These are phyloP conservation scores for Xerocomus nothofagi DNA, from an alignment of 1,284 basidiomycete genomes.

Conservation along the genomic window DNA sequence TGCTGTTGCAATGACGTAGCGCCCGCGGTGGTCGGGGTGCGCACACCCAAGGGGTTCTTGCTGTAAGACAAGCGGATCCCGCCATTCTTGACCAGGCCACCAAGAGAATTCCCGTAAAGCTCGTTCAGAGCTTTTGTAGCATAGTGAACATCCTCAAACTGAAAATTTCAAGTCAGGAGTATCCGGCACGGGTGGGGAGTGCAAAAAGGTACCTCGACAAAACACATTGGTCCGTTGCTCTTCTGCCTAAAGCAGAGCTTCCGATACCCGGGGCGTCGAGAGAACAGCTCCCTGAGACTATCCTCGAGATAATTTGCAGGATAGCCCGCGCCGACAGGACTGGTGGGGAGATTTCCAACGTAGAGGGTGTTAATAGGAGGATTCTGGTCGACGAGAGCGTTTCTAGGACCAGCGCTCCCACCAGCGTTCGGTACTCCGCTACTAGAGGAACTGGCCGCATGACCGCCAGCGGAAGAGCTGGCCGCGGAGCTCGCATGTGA, in stretches of 20 bases:
- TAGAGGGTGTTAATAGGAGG: conserved; percentile 94
- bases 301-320: conserved; percentile 84
- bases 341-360: conserved; percentile 88
- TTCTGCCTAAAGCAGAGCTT: conserved; percentile 95
- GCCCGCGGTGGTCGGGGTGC: conserved; percentile 68
- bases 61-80: conserved; percentile 96
- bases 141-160: conserved; percentile 89
- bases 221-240: conserved; percentile 96
- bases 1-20: conserved; percentile 53
- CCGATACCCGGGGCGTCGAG: conserved; percentile 78
- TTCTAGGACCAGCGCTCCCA: conserved; percentile 42
- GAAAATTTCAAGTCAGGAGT: conserved; percentile 21
- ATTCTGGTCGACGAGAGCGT: conserved; percentile 80
- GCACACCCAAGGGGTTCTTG: conserved; percentile 90
- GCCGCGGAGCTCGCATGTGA: conserved; percentile 38
- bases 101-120: conserved; percentile 88
- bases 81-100: conserved; percentile 89
- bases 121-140: conserved; percentile 87
- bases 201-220: conserved; percentile 72
- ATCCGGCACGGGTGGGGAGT: not conserved
- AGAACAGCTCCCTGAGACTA: conserved; percentile 79
- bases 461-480: conserved; percentile 32
- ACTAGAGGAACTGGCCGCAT: conserved; percentile 37
- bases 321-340: conserved; percentile 54
- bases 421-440: conserved; percentile 20